Conservation (phyloP, 805 yeast genomes). For the Isabelozyma gotoi region DNA sequence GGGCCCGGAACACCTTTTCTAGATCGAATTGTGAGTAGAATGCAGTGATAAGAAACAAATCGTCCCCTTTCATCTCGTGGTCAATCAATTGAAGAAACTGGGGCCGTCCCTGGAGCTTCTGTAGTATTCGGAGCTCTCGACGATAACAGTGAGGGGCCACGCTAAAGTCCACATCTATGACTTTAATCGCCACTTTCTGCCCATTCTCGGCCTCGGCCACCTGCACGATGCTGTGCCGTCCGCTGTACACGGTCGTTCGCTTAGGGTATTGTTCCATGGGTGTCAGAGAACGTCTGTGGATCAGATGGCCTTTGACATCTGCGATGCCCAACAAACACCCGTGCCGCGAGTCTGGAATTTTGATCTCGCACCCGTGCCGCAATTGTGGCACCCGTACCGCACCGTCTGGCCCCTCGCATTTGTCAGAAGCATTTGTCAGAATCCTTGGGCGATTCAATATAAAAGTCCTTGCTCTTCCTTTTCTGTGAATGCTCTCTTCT, state of each 20-base stretch:
- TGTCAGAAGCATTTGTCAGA: too few species aligned
- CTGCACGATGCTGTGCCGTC: background rate
- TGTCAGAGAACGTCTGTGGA: too few species aligned
- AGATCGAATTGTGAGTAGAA: constrained; percentile 26
- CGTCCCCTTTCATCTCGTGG: constrained; percentile 26
- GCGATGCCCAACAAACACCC: too few species aligned
- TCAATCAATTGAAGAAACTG: constrained; percentile 18
- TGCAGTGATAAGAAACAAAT: constrained; percentile 32
- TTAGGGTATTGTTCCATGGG: background rate
- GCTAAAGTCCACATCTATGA: constrained; percentile 36
- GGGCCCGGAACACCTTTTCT: constrained; percentile 16
- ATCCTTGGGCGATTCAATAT: too few species aligned
- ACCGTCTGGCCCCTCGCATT: too few species aligned
- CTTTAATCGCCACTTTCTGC: constrained; percentile 32
- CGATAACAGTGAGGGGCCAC: constrained; percentile 36
- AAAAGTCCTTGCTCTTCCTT: too few species aligned
- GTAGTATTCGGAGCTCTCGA: constrained; percentile 29
- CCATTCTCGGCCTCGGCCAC: background rate
- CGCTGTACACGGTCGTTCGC: background rate
- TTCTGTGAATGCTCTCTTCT: background rate
- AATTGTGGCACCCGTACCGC: too few species aligned
- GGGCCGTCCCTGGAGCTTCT: constrained; percentile 10
- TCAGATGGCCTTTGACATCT: too few species aligned
- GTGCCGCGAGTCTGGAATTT: too few species aligned
- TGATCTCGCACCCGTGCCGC: too few species aligned